Percentiles rank a stretch among this genome's conserved stretches.
These are phyloP conservation scores for Rhodotorula babjevae DNA, from an alignment of 768 basidiomycete genomes.

Conservation along the genomic window DNA sequence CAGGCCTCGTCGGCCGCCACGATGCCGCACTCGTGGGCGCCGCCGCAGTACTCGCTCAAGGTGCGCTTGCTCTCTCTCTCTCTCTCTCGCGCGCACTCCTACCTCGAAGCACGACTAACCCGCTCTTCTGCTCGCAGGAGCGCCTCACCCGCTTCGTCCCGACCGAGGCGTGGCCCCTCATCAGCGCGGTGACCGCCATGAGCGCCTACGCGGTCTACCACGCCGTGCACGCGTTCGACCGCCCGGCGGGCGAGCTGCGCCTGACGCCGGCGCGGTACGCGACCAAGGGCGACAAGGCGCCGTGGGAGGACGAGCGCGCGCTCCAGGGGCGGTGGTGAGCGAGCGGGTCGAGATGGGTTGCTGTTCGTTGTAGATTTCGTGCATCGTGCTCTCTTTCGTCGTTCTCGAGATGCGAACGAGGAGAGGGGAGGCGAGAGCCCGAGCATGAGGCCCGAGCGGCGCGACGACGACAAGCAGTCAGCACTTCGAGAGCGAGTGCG, in stretches of 20 bases:
- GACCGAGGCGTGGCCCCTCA: constrained; percentile 4
- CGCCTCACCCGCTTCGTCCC: neutral
- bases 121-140: neutral
- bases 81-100: neutral
- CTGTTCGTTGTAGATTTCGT: neutral
- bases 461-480: no score
- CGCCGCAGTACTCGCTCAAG: constrained; percentile 7
- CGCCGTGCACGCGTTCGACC: neutral
- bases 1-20: neutral
- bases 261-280: neutral
- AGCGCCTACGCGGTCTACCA: neutral
- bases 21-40: neutral
- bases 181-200: constrained; percentile 1
- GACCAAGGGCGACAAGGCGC: neutral
- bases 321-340: constrained; percentile 8
- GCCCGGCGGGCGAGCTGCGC: constrained; percentile 3
- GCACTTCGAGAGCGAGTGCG: no score
- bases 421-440: no score
- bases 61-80: neutral
- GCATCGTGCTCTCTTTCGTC: neutral
- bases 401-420: no score
- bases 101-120: neutral
- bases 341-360: no score
- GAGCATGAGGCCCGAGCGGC: no score
- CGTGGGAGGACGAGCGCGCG: constrained; percentile 15